Base-by-base conservation (phyloP, 352 stramenopile species). In the Phytopythium delawarense region DNA sequence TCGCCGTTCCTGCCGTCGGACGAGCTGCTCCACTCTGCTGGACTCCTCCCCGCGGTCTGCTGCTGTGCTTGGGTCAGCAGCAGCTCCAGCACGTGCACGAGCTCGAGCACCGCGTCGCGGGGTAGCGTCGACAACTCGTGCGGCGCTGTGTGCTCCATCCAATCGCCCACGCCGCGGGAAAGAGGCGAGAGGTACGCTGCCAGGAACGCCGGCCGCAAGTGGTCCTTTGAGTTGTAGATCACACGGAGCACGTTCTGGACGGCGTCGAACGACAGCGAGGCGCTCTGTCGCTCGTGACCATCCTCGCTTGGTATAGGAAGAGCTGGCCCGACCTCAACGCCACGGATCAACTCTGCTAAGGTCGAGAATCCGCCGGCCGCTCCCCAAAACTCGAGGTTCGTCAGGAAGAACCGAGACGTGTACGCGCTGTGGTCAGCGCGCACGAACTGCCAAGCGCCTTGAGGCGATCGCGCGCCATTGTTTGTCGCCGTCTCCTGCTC, bases 211-310 rank as follows among this genome's bases (percentile, higher is more conserved):
- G 40, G n/a, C 1, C 61, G 55, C 1, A 91, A 49, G 25, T 89
- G 71, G 25, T 91, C 78, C 62, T 84, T 87, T 44, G 87, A 63
- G n/a, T 71, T 67, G 61, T 85, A 90, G 1, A 93, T 15, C n/a
- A 65, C 65, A 0, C 81, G 75, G 30, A 88, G 74, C 13, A 90
- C 60, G 55, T 70, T 79, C 30, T 81, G 80, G 30, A 90, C 57
- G 0, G 65, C 69, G n/a, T 90, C 80, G 54, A 91, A 86, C 16
- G 70, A 61, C 2, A 59, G 35, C 6, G 21, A 37, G 2, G 13
- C 9, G 8, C 0, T 45, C 13, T 44, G n/a, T 1, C 2, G 9
- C 13, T 59, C 15, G 20, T 20, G 53, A 28, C 32, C 55, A 7
- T 28, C 13, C 7, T 21, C 48, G 16, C 12, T 8, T 18, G 7